A percentile compares a stretch with the other conserved stretches of the same genome.
These are phyloP conservation scores for Fraxinus angustifolia DNA, from an alignment of 305 asterid genomes.

Conservation along the genomic window DNA sequence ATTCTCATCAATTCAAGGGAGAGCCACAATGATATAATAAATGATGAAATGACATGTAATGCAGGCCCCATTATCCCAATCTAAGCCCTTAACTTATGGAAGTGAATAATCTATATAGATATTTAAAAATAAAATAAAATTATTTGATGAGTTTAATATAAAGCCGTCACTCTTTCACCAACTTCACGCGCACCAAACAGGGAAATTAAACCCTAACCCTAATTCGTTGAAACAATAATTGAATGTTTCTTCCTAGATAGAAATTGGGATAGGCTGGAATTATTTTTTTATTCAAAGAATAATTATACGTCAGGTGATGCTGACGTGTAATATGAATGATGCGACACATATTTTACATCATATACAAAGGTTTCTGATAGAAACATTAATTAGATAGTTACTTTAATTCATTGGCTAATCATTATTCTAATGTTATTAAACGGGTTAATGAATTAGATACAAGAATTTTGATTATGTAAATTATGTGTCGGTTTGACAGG, in stretches of 20 bases:
- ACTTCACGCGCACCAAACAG: conserved; percentile 24
- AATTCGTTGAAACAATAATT: background rate
- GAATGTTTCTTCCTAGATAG: conserved; percentile 17
- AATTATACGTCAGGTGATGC: conserved; percentile 6
- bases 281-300: background rate
- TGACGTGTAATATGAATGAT: conserved; percentile 19
- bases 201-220: background rate
- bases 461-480: background rate
- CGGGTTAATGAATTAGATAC: background rate
- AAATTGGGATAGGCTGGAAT: conserved; percentile 12
- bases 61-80: conserved; percentile 27
- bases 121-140: conserved; percentile 25
- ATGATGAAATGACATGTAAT: conserved; percentile 26
- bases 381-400: background rate
- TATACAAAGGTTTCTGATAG: background rate
- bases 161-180: conserved; percentile 55
- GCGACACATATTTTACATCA: conserved; percentile 21
- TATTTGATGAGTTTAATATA: conserved; percentile 37
- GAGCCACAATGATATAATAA: conserved; percentile 14
- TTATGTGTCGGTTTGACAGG: background rate
- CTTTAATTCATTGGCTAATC: background rate
- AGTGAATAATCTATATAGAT: conserved; percentile 43
- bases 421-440: background rate
- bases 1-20: conserved; percentile 7
- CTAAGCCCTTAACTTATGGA: conserved; percentile 61